These are phyloP conservation scores for Cyberlindnera veronae DNA, from an alignment of 805 yeast genomes.

Conservation along the genomic window DNA sequence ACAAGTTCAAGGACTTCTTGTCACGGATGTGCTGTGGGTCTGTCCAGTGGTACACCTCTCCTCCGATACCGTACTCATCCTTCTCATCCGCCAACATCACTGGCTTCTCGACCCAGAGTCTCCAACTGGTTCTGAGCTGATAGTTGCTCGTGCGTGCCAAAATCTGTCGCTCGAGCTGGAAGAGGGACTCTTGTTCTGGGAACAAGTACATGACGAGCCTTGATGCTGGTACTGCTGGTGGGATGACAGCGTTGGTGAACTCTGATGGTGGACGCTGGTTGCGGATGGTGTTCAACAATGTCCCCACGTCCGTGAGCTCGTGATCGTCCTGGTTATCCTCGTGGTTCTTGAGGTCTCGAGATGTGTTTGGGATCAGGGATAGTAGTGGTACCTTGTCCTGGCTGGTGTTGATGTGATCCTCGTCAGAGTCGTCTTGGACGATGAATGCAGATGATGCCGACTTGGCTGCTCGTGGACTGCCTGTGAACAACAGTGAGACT, in stretches of 20 bases:
- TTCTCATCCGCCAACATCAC: background rate
- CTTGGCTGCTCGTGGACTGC: background rate
- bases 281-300: constrained; percentile 11
- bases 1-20: background rate
- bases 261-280: constrained; percentile 3
- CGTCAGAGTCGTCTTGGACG: background rate
- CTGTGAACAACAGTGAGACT: constrained; percentile 5
- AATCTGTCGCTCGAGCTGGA: constrained; percentile 6
- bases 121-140: constrained; percentile 3
- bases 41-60: too few relatives aligned
- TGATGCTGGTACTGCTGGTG: constrained; percentile 5
- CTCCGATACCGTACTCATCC: background rate
- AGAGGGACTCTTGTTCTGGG: constrained; percentile 7
- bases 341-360: background rate
- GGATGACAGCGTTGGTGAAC: background rate
- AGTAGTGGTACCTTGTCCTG: background rate
- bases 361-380: background rate
- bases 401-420: background rate
- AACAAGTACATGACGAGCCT: constrained; percentile 5
- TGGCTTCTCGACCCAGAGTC: constrained; percentile 3
- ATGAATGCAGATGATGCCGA: background rate
- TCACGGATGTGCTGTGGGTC: background rate
- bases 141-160: background rate
- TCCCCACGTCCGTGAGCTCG: constrained; percentile 1
- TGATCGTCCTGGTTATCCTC: background rate